phyloP scores from a whole-genome alignment of 2,329 filamentous ascomycete genomes.

The Diaporthe sp. region DNA sequence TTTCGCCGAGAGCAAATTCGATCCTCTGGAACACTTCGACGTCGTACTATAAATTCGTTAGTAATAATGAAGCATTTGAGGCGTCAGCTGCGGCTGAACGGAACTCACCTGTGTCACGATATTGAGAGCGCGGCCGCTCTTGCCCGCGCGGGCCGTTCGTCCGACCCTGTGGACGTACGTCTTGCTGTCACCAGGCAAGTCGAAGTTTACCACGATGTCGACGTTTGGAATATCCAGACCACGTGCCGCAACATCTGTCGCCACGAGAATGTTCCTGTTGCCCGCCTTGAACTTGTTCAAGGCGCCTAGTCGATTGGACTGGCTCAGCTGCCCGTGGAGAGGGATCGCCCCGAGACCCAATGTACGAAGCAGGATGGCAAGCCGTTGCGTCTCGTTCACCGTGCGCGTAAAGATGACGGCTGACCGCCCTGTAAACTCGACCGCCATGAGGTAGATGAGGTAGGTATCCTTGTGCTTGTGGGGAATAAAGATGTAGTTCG shows the following conservation, averaged over 20 bases:
- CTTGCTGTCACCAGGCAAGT: conserved; percentile 86
- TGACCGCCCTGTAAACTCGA: conserved; percentile 87
- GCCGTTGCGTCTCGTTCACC: conserved; percentile 88
- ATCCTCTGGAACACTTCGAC: conserved; percentile 84
- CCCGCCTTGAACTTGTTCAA: conserved; percentile 90
- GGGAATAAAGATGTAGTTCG: conserved; percentile 88
- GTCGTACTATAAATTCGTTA: conserved; percentile 57
- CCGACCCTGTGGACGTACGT: conserved; percentile 93
- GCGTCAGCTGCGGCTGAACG: background rate
- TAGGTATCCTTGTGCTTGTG: conserved; percentile 91
- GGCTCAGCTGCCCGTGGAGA: conserved; percentile 90
- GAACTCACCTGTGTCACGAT: conserved; percentile 76
- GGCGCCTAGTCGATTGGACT: conserved; percentile 87
- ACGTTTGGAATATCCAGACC: conserved; percentile 95
- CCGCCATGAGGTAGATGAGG: conserved; percentile 81
- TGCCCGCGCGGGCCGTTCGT: conserved; percentile 88
- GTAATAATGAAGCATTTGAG: background rate
- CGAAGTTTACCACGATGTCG: conserved; percentile 69
- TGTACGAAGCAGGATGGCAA: conserved; percentile 84
- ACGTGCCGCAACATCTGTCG: conserved; percentile 93
- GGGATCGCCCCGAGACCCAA: conserved; percentile 93
- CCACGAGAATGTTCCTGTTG: conserved; percentile 87
- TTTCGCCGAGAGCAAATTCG: conserved; percentile 84
- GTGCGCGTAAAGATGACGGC: conserved; percentile 94
- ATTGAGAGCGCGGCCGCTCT: conserved; percentile 83